Evolutionary conservation across 768 basidiomycete species (phyloP), one percentile per base, ranked within the genome.

Genomic region (Macrolepiota albuminosa): DNA sequence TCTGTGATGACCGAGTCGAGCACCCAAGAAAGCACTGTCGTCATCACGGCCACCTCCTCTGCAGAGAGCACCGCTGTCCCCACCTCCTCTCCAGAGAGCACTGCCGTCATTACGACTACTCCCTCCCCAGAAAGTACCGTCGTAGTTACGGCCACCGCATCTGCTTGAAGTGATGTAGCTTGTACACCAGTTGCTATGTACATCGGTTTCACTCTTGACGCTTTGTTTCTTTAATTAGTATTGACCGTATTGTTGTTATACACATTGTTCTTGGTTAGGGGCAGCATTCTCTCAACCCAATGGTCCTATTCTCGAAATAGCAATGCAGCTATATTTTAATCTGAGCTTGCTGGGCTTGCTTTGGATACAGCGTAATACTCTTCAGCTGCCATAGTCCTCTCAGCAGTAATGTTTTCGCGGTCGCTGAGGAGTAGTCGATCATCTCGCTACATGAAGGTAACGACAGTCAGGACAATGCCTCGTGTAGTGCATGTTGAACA

Each of bases 91-190:
- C 21, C 21, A 21, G 21, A 21, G 21, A 21, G 21, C 21, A 21
- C 21, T 21, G 21, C 21, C 21, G 21, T 21, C 21, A 21, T 21
- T 40, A 53, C 52, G 9, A 37, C 52, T 2, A 52, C 58, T 3
- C 36, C 57, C 9, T 42, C 42, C 18, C 18, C 26, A 13, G 40
- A 18, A 33, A 34, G 54, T 13, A 56, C 55, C 1, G 55, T 56
- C 21, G 55, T 56, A 1, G 55, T 56, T 16, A 56, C 55, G 14
- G 50, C 49, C 50, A 51, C 42, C n/a, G 46, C 56, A 37, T 56
- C 56, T 47, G 56, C n/a, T 36, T 56, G 24, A 56, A 29, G 18
- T 42, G 26, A 29, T 14, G 39, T 10, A 18, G 26, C 10, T 10
- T 5, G n/a, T 36, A 47, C 6, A 21, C 21, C 1, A 24, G 16